These are phyloP conservation scores for Euphrasia arctica DNA, from an alignment of 305 asterid genomes.

Conservation along the genomic window DNA sequence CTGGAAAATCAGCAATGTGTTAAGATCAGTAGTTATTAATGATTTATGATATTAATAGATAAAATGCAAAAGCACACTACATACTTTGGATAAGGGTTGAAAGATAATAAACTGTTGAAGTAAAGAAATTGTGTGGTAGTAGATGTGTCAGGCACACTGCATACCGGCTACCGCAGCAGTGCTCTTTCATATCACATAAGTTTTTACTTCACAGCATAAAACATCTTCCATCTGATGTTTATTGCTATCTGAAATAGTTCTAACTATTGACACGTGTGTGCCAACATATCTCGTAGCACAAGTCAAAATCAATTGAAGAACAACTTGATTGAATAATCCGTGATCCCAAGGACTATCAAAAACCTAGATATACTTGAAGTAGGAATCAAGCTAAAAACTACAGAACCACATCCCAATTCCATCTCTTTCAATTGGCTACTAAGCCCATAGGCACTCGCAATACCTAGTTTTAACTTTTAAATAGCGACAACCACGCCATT, in stretches of 20 bases:
- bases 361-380: neutral
- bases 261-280: no score
- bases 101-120: neutral
- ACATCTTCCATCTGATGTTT: no score
- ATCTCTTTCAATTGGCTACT: neutral
- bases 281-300: no score
- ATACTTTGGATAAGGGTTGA: neutral
- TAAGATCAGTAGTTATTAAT: constrained; percentile 26
- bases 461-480: neutral
- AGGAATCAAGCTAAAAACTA: constrained; percentile 2
- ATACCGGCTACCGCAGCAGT: no score
- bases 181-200: no score
- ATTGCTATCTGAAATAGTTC: no score
- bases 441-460: neutral
- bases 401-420: neutral
- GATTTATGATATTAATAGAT: constrained; percentile 2
- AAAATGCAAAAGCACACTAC: constrained; percentile 17
- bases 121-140: no score
- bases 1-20: constrained; percentile 48
- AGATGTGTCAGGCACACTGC: no score
- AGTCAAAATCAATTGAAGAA: no score
- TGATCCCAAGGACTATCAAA: neutral
- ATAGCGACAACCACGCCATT: neutral
- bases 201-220: no score
- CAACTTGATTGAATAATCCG: no score